These are phyloP conservation scores for Capsicum baccatum DNA, from an alignment of 257 asterid species.

Conservation along the genomic window DNA sequence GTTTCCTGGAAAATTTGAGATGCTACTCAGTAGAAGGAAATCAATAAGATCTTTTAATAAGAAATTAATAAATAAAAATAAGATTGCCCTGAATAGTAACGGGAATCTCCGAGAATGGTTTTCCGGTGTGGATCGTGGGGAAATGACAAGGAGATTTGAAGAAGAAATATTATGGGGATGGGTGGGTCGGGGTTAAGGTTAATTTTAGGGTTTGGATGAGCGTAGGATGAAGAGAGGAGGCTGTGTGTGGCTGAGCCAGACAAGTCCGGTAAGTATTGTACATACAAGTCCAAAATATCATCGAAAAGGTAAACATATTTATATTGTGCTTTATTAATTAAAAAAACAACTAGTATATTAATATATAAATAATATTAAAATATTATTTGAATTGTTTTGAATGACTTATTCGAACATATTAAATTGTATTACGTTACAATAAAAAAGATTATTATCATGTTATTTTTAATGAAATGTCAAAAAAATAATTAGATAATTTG, in stretches of 20 bases:
- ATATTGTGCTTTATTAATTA: background rate
- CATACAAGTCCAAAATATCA: background rate
- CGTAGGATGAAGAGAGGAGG: background rate
- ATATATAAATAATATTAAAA: too few relatives aligned
- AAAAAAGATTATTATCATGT: too few relatives aligned
- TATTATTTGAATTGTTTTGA: too few relatives aligned
- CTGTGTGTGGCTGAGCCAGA: background rate
- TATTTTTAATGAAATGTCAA: too few relatives aligned
- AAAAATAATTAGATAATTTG: too few relatives aligned
- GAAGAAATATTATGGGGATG: background rate
- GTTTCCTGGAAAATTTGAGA: background rate
- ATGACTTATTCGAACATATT: too few relatives aligned
- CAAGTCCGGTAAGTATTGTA: too few relatives aligned
- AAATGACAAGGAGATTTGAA: background rate
- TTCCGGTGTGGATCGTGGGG: slow-evolving; percentile 6
- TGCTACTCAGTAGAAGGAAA: background rate
- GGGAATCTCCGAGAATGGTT: background rate
- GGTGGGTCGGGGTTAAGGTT: background rate
- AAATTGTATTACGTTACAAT: too few relatives aligned
- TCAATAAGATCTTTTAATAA: background rate
- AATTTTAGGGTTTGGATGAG: slow-evolving; percentile 33
- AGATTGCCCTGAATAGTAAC: background rate
- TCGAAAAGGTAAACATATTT: background rate
- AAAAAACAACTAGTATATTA: too few relatives aligned
- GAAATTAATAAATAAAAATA: too few relatives aligned